Evolutionary conservation across 2,329 filamentous ascomycete species (phyloP).

Genomic region (Monosporascus sp.): DNA sequence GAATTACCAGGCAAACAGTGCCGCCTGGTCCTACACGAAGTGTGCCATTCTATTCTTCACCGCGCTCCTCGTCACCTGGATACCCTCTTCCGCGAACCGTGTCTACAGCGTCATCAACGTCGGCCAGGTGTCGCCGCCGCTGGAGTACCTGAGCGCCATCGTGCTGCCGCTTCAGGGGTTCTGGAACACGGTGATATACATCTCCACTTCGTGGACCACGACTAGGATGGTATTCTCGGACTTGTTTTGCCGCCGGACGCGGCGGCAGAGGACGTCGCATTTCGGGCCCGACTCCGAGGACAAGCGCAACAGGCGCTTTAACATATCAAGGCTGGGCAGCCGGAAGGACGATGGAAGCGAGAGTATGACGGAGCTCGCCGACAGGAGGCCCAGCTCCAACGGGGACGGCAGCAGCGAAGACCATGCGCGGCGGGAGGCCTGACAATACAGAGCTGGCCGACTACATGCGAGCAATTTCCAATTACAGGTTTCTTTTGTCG

Average conservation of each 20-base stretch:
- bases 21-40: conserved; percentile 65
- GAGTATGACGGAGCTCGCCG: conserved; percentile 46
- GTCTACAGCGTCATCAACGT: conserved; percentile 63
- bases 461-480: too few relatives aligned
- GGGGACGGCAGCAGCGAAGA: conserved; percentile 14
- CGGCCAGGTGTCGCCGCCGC: conserved; percentile 44
- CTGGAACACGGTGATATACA: conserved; percentile 78
- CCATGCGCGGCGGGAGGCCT: not conserved
- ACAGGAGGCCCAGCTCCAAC: conserved; percentile 30
- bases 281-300: conserved; percentile 14
- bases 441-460: not conserved
- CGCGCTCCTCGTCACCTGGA: conserved; percentile 67
- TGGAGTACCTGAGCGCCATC: conserved; percentile 66
- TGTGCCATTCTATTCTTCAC: conserved; percentile 68
- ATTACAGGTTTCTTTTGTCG: too few relatives aligned
- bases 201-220: conserved; percentile 61
- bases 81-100: conserved; percentile 72
- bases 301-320: conserved; percentile 27
- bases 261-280: conserved; percentile 14
- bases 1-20: conserved; percentile 37
- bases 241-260: conserved; percentile 9
- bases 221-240: conserved; percentile 46
- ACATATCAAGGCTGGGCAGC: conserved; percentile 22
- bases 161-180: conserved; percentile 79
- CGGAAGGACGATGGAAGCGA: conserved; percentile 41